phyloP scores from a whole-genome alignment of 768 basidiomycete genomes.

The Xanthoconium purpureum region DNA sequence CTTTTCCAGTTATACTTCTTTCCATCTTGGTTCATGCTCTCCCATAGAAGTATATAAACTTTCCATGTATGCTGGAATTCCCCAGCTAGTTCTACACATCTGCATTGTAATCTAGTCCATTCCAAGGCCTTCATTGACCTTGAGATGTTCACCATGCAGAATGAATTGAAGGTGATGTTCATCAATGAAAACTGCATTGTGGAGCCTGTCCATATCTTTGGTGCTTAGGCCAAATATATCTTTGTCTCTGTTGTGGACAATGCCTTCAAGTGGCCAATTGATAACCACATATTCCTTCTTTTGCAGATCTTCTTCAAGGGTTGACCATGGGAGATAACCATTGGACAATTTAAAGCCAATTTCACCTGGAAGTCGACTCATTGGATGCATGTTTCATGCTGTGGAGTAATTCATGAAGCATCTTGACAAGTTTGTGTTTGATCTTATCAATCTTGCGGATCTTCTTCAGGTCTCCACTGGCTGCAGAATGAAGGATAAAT shows the following conservation, averaged over 20 bases:
- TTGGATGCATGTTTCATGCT: not conserved
- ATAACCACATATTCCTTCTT: conserved; percentile 1
- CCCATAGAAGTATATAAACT: too few relatives aligned
- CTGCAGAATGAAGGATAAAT: not conserved
- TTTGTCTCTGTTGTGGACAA: not conserved
- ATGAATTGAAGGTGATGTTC: not conserved
- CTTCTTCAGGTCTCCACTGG: not conserved
- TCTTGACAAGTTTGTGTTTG: not conserved
- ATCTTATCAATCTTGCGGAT: conserved; percentile 1
- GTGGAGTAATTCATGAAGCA: conserved; percentile 8
- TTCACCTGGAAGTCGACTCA: not conserved
- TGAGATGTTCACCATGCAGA: too few relatives aligned
- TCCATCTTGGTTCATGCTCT: too few relatives aligned
- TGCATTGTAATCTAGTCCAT: too few relatives aligned
- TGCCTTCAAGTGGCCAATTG: conserved; percentile 5
- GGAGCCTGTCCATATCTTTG: conserved; percentile 7
- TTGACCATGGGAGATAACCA: not conserved
- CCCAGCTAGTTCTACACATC: too few relatives aligned
- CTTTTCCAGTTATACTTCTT: too few relatives aligned
- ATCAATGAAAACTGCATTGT: conserved; percentile 5
- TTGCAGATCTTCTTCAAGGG: not conserved
- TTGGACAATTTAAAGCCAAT: not conserved
- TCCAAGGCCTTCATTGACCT: too few relatives aligned
- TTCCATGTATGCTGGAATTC: too few relatives aligned
- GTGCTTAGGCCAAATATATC: too few relatives aligned